Conservation (phyloP, 2,329 filamentous ascomycete genomes). For the Teratosphaeria gauchensis region DNA sequence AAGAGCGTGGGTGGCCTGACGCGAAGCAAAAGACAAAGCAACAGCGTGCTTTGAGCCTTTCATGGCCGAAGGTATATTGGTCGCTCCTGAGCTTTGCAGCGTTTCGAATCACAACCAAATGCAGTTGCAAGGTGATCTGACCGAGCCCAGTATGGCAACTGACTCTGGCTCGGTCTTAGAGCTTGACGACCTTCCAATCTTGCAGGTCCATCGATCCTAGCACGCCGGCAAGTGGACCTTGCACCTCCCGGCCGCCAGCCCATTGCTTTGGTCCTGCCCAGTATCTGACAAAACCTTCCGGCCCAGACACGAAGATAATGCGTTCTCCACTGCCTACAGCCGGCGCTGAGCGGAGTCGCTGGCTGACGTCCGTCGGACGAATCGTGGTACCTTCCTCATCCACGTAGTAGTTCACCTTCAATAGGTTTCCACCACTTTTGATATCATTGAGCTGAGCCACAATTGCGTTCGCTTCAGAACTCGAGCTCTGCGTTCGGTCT, state of each 20-base stretch:
- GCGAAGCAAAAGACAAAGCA: too few species aligned
- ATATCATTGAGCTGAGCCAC: conserved; percentile 55
- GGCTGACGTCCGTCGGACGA: conserved; percentile 28
- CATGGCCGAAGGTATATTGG: background rate
- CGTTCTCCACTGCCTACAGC: conserved; percentile 40
- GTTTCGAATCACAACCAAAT: background rate
- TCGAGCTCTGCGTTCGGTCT: conserved; percentile 3
- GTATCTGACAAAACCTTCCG: conserved; percentile 75
- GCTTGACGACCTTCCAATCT: conserved; percentile 50
- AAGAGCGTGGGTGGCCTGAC: too few species aligned
- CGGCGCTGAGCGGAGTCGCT: conserved; percentile 15
- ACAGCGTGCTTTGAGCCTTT: too few species aligned
- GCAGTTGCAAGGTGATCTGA: background rate
- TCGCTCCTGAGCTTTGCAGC: background rate
- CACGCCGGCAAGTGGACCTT: conserved; percentile 64
- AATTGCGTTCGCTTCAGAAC: conserved; percentile 38
- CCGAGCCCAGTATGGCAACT: background rate
- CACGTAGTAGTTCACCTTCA: conserved; percentile 66
- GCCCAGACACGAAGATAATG: conserved; percentile 77
- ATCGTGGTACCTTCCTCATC: conserved; percentile 70
- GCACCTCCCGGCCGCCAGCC: conserved; percentile 60
- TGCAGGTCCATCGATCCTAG: conserved; percentile 50
- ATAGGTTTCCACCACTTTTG: conserved; percentile 29
- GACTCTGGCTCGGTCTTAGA: conserved; percentile 29
- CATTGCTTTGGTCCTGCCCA: conserved; percentile 75